Percentiles rank a stretch among this genome's conserved stretches.
These are phyloP conservation scores for Physcomitrellopsis africana DNA, from an alignment of 225 moss, liverwort and hornwort species.

Conservation along the genomic window DNA sequence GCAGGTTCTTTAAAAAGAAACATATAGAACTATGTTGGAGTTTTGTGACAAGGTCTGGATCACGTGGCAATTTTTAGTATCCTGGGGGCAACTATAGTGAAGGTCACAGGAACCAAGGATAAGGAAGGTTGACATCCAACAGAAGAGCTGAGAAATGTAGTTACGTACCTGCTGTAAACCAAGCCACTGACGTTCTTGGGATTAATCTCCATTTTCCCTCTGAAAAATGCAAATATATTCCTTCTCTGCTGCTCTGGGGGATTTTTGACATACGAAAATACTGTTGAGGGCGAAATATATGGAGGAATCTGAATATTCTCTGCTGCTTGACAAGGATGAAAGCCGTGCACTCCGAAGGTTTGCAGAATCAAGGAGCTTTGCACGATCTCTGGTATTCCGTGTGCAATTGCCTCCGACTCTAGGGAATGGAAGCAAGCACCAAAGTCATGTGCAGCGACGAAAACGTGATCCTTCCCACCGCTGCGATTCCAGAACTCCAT, in stretches of 20 bases:
- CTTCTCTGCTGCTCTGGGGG: slow-evolving; percentile 58
- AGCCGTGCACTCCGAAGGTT: slow-evolving; percentile 73
- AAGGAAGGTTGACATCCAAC: background rate
- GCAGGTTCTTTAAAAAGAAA: too few relatives aligned
- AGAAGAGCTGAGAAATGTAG: background rate
- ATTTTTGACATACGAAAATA: slow-evolving; percentile 41
- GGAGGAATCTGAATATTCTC: slow-evolving; percentile 88
- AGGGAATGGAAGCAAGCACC: slow-evolving; percentile 91
- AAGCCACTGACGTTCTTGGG: slow-evolving; percentile 84
- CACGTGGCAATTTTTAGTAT: too few relatives aligned
- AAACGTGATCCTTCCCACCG: slow-evolving; percentile 84
- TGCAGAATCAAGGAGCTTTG: slow-evolving; percentile 80
- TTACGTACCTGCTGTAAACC: slow-evolving; percentile 79
- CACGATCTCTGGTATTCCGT: slow-evolving; percentile 75
- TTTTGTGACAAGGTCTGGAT: too few relatives aligned
- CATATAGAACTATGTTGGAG: too few relatives aligned
- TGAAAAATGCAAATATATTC: slow-evolving; percentile 76
- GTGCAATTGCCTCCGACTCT: slow-evolving; percentile 61
- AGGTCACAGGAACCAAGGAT: background rate
- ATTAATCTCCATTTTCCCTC: slow-evolving; percentile 95
- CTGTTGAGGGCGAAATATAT: slow-evolving; percentile 61
- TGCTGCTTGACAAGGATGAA: slow-evolving; percentile 79
- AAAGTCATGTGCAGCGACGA: slow-evolving; percentile 89
- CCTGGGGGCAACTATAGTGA: background rate
- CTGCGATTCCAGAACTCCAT: slow-evolving; percentile 86